Percentiles rank a stretch among this genome's conserved stretches.
These are phyloP conservation scores for Trametes sanguinea DNA, from an alignment of 768 basidiomycete genomes.

Conservation along the genomic window DNA sequence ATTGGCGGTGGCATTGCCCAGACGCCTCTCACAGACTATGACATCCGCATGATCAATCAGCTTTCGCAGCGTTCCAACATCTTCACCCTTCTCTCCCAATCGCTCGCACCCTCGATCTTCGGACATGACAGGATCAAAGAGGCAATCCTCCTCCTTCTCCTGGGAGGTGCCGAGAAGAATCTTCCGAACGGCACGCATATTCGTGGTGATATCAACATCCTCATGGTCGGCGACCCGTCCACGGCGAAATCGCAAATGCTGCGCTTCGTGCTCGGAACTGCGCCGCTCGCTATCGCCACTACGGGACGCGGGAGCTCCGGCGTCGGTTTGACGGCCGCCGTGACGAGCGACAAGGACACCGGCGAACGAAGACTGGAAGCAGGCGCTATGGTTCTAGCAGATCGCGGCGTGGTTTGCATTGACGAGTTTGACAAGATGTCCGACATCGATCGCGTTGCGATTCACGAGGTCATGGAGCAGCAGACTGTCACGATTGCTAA, in stretches of 20 bases:
- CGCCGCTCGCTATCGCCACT: conserved; percentile 96
- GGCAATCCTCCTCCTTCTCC: conserved; percentile 87
- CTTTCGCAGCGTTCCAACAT: conserved; percentile 85
- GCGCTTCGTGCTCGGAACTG: conserved; percentile 93
- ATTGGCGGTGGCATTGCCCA: conserved; percentile 94
- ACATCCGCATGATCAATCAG: conserved; percentile 96
- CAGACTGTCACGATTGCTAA: conserved; percentile 99
- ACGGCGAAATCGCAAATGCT: conserved; percentile 97
- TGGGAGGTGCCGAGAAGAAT: conserved; percentile 98
- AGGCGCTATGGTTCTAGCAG: conserved; percentile 99
- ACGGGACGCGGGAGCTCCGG: conserved; percentile 98
- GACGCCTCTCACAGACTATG: conserved; percentile 85
- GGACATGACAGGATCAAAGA: conserved; percentile 96
- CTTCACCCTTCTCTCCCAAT: conserved; percentile 87
- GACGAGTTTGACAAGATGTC: conserved; percentile 99
- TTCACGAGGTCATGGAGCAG: conserved; percentile 99
- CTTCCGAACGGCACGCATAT: conserved; percentile 97
- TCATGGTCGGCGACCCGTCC: conserved; percentile 99
- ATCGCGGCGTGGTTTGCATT: conserved; percentile 98
- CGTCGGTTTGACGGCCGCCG: conserved; percentile 97
- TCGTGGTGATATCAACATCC: conserved; percentile 97
- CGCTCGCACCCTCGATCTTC: conserved; percentile 95
- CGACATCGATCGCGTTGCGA: conserved; percentile 96
- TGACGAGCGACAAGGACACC: conserved; percentile 97
- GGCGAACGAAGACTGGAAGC: conserved; percentile 96